These are phyloP conservation scores for Thelephora aurantiotincta DNA, from an alignment of 768 basidiomycete species.

Conservation along the genomic window DNA sequence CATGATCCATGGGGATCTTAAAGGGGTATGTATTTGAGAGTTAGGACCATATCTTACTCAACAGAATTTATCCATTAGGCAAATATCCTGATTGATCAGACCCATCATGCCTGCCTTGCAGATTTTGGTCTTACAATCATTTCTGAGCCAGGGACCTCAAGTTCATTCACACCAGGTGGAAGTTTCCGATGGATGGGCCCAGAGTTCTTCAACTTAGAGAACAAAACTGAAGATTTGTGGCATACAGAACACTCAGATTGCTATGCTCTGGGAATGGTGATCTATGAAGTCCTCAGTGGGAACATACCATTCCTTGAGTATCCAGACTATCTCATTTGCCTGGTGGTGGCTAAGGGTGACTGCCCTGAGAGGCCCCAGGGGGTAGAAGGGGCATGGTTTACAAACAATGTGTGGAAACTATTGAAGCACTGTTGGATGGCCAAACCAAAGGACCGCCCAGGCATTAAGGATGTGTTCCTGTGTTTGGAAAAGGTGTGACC, in stretches of 20 bases:
- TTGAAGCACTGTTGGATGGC: not conserved
- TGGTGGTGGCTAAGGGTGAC: not conserved
- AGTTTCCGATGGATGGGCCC: slow-evolving; percentile 11
- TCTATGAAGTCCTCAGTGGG: not conserved
- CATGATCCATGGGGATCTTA: not conserved
- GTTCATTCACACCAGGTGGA: slow-evolving; percentile 2
- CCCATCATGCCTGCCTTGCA: not conserved
- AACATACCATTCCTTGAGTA: not conserved
- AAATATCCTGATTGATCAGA: slow-evolving; percentile 2
- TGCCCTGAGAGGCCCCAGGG: not conserved
- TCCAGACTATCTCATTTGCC: not conserved
- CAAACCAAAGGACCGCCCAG: not conserved
- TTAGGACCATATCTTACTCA: not conserved
- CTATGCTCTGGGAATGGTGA: not conserved
- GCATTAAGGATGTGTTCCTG: too few species aligned
- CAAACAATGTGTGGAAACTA: not conserved
- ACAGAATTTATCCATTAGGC: not conserved
- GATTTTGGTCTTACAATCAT: slow-evolving; percentile 4
- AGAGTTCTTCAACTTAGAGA: slow-evolving; percentile 5
- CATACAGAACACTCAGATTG: not conserved
- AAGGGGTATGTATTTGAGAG: not conserved
- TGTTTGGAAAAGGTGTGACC: not conserved
- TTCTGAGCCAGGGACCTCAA: slow-evolving; percentile 5
- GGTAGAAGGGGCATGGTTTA: not conserved
- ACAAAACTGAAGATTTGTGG: not conserved